Base-by-base conservation (phyloP, 2,329 filamentous ascomycete species). In the Drechslera avenae region DNA sequence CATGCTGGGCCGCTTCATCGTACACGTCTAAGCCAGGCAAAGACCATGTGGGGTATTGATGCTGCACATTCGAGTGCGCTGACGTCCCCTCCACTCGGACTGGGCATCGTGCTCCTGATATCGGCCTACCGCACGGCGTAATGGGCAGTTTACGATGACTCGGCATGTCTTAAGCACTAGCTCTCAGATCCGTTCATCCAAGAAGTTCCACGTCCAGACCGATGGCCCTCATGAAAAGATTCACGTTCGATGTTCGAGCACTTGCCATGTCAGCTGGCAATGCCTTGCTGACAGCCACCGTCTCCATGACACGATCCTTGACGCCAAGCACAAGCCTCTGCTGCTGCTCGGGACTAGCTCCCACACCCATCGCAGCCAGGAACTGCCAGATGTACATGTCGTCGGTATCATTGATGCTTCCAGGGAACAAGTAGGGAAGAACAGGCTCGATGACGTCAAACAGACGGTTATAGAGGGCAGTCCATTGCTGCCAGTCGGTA, bases 351-450 rank as follows among this genome's bases (percentile, higher is more conserved):
- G 92, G 91, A 68, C 86, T 92, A 28, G 94, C 93, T 43, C 90
- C 92, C 59, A 96, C 94, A 56, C 94, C 94, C 75, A 97, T 91
- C 10, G 93, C 91, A 7, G 94, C 94, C 59, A 99, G 82, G 73
- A 97, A 95, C 75, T 97, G 93, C 94, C 94, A 99, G 32, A 97
- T 91, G 68, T 97, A 96, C 68, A 96, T 88, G 67, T 99, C 94
- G 61, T 97, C 91, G 41, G 90, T 89, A 6, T 90, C 87, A 59
- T 90, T 91, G 67, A 96, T 90, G n/a, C 88, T 88, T 16, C 89
- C 90, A 0, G 93, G 92, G 83, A 99, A 99, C 57, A 97, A 87
- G 63, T 88, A 84, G 10, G 88, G 87, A 39, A 97, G 82, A 5
- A 87, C 86, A 1, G 90, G 90, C 73, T 97, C 93, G 14, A 97